Evolutionary conservation across 768 basidiomycete species (phyloP), one percentile per base, ranked within the genome.

Genomic region (Leccinum fibrillosum): DNA sequence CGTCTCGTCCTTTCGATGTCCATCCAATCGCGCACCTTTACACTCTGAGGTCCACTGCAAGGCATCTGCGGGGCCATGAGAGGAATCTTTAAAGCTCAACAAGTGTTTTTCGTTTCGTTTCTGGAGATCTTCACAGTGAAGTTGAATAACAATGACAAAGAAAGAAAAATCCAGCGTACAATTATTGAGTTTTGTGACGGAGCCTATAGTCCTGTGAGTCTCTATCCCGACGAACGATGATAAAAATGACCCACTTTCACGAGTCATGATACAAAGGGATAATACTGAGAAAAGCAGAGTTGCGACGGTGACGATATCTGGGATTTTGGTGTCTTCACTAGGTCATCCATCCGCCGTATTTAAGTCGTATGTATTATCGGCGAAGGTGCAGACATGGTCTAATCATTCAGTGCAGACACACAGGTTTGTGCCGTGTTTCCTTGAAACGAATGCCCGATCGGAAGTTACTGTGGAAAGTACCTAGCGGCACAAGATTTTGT

Each of bases 31-130:
- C 82, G 63, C 62, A 86, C 86, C 75, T 72, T 82, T 86, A 70
- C 84, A 87, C 21, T 77, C 68, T n/a, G 76, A 69, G 10, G 76
- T 82, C 86, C 86, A 89, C 21, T 65, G 55, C 30, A 74, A 62
- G 11, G 73, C 70, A 62, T 81, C 68, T 9, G 76, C 58, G 0
- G 75, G 80, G 1, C 86, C 86, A 5, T 71, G 61, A 2, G 45
- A 61, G 1, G 61, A 65, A 50, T 81, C 79, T 13, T 54, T 69
- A 72, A 75, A 87, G 47, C 70, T 77, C 52, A 86, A 49, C 5
- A 74, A 59, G 49, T 75, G 64, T 5, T 35, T 34, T 60, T 68
- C 58, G 48, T 64, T 59, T 42, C 64, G 69, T 28, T 23, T 55
- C 58, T 82, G 80, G 32, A 78, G 62, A 63, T 77, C 79, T 81